These are phyloP conservation scores for Puccinia novopanici DNA, from an alignment of 1,284 basidiomycete species.

Conservation along the genomic window DNA sequence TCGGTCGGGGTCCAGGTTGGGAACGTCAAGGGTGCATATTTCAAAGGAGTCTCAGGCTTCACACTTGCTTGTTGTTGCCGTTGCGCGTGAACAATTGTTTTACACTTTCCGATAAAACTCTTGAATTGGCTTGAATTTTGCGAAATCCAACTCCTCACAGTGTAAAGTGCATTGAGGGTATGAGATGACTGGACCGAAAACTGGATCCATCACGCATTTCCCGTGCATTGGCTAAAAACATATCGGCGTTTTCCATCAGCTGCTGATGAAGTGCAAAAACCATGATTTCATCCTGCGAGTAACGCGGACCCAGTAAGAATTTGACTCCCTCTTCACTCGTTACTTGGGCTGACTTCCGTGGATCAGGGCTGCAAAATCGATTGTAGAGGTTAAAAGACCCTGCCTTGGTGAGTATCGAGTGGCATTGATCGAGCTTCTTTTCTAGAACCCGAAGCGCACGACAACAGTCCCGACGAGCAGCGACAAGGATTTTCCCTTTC, in stretches of 20 bases:
- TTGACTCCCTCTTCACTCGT: conserved; percentile 39
- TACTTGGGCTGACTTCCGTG: conserved; percentile 56
- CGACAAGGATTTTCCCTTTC: conserved; percentile 12
- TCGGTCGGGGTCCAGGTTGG: conserved; percentile 41
- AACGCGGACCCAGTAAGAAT: conserved; percentile 51
- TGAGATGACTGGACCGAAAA: conserved; percentile 72
- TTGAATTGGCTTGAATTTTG: conserved; percentile 51
- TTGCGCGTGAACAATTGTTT: conserved; percentile 28
- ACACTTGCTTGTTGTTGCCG: conserved; percentile 24
- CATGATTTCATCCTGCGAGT: conserved; percentile 56
- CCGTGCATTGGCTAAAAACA: conserved; percentile 68
- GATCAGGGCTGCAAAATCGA: conserved; percentile 40
- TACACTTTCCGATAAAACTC: conserved; percentile 50
- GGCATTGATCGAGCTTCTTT: conserved; percentile 49
- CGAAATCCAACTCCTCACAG: conserved; percentile 66
- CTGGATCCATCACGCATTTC: conserved; percentile 66
- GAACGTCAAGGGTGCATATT: conserved; percentile 43
- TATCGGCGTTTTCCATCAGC: conserved; percentile 68
- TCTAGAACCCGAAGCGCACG: conserved; percentile 53
- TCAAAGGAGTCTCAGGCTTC: neutral
- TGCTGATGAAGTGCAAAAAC: conserved; percentile 73
- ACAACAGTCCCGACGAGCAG: conserved; percentile 47
- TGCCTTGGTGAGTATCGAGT: conserved; percentile 54
- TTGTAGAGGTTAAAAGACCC: conserved; percentile 56
- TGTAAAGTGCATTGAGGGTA: conserved; percentile 67